These are phyloP conservation scores for Tolypocladium amazonense DNA, from an alignment of 2,329 filamentous ascomycete genomes.

Conservation along the genomic window DNA sequence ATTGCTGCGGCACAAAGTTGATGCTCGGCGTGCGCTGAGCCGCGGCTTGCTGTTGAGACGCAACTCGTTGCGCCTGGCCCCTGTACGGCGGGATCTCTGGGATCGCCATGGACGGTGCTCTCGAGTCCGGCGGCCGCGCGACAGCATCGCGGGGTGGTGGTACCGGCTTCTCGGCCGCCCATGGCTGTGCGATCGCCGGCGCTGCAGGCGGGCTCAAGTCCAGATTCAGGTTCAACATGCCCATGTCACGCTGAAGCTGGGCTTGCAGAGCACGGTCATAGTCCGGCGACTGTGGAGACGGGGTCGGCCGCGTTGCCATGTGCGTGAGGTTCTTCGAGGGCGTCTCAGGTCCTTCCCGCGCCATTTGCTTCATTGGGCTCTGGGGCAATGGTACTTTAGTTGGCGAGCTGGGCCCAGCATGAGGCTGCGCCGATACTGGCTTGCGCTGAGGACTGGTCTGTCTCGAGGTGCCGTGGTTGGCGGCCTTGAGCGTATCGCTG, in stretches of 20 bases:
- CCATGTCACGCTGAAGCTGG: slow-evolving; percentile 54
- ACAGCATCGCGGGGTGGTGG: slow-evolving; percentile 23
- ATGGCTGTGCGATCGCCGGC: slow-evolving; percentile 5
- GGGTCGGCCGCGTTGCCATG: slow-evolving; percentile 35
- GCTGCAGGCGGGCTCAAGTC: slow-evolving; percentile 4
- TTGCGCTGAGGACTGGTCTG: slow-evolving; percentile 52
- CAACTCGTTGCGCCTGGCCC: slow-evolving; percentile 20
- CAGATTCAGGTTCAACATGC: slow-evolving; percentile 38
- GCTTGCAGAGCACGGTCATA: slow-evolving; percentile 51
- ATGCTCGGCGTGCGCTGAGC: slow-evolving; percentile 10
- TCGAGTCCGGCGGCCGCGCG: slow-evolving; percentile 26
- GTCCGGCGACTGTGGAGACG: slow-evolving; percentile 41
- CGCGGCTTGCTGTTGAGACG: slow-evolving; percentile 15
- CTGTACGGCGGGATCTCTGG: slow-evolving; percentile 47
- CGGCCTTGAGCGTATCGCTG: slow-evolving; percentile 46
- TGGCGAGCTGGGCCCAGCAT: slow-evolving; percentile 33
- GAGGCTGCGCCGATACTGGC: slow-evolving; percentile 28
- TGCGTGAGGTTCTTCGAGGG: slow-evolving; percentile 26
- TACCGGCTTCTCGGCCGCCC: slow-evolving; percentile 10
- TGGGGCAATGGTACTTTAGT: slow-evolving; percentile 49
- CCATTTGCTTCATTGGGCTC: slow-evolving; percentile 19
- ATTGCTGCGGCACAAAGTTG: slow-evolving; percentile 11
- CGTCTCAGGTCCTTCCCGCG: slow-evolving; percentile 29
- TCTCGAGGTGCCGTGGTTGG: slow-evolving; percentile 36
- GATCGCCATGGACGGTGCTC: slow-evolving; percentile 29